Conservation (phyloP, 345 rosid genomes). For the Aquilaria sinensis region DNA sequence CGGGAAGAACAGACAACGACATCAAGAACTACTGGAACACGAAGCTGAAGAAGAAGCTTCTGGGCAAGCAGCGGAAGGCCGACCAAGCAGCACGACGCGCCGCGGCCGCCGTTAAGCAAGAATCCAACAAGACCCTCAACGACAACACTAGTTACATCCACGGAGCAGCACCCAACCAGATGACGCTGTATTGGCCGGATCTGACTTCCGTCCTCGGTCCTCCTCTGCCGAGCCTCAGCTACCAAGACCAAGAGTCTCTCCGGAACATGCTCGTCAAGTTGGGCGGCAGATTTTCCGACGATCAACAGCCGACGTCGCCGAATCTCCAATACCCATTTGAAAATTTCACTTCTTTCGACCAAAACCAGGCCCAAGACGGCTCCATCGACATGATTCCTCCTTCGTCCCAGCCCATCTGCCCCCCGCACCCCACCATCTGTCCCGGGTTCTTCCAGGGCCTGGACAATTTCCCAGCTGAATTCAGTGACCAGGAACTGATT, state of each 20-base stretch:
- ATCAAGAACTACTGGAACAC: constrained; percentile 89
- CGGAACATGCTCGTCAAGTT: constrained; percentile 27
- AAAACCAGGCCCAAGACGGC: constrained; percentile 14
- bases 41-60: constrained; percentile 66
- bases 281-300: constrained; percentile 37
- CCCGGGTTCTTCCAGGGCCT: constrained; percentile 33
- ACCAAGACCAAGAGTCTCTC: constrained; percentile 39
- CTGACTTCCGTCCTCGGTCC: constrained; percentile 10
- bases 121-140: constrained; percentile 34
- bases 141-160: constrained; percentile 15
- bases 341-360: constrained; percentile 9
- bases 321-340: constrained; percentile 11
- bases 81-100: constrained; percentile 30
- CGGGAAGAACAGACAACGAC: constrained; percentile 80
- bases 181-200: constrained; percentile 25
- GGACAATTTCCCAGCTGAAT: constrained; percentile 18
- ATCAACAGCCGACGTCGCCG: constrained; percentile 14
- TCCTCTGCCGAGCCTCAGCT: constrained; percentile 17
- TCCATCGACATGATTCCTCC: constrained; percentile 25
- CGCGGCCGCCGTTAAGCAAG: constrained; percentile 30
- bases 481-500: constrained; percentile 16
- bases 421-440: constrained; percentile 21
- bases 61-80: constrained; percentile 57
- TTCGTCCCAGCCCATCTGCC: constrained; percentile 14
- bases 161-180: constrained; percentile 9